These are phyloP conservation scores for Ambrosia trifida DNA, from an alignment of 129 eudicot species.

Conservation along the genomic window DNA sequence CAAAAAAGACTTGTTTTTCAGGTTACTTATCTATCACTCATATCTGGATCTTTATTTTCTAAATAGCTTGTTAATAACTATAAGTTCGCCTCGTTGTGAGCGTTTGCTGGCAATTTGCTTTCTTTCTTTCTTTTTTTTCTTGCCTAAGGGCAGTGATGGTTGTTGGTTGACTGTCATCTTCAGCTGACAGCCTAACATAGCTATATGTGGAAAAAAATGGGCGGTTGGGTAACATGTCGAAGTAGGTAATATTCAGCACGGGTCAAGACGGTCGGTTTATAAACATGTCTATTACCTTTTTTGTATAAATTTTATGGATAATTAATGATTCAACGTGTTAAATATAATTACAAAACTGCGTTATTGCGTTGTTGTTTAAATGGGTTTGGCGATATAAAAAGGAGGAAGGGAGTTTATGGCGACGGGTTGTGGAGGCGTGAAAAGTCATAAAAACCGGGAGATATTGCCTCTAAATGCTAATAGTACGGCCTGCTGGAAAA, in stretches of 20 bases:
- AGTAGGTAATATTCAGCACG: background rate
- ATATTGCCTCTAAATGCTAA: too few relatives aligned
- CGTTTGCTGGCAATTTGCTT: background rate
- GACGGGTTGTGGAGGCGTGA: too few relatives aligned
- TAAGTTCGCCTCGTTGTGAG: background rate
- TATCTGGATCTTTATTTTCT: background rate
- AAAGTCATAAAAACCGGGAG: too few relatives aligned
- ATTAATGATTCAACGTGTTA: background rate
- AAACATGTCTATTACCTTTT: background rate
- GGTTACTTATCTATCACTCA: constrained; percentile 8
- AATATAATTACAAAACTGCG: background rate
- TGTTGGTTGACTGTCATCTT: background rate
- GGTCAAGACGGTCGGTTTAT: too few relatives aligned
- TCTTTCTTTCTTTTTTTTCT: too few relatives aligned
- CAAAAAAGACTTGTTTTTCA: constrained; percentile 61
- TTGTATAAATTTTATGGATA: background rate
- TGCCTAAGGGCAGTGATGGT: constrained; percentile 1
- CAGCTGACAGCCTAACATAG: background rate
- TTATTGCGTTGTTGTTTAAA: too few relatives aligned
- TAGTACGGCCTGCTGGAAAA: too few relatives aligned
- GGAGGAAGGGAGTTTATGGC: too few relatives aligned
- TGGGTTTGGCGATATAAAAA: too few relatives aligned
- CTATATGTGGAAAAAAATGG: background rate
- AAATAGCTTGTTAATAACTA: background rate
- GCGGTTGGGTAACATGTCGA: background rate